Evolutionary conservation across 2,329 filamentous ascomycete genomes (phyloP).

Genomic region (Alternaria angustiovoidea): DNA sequence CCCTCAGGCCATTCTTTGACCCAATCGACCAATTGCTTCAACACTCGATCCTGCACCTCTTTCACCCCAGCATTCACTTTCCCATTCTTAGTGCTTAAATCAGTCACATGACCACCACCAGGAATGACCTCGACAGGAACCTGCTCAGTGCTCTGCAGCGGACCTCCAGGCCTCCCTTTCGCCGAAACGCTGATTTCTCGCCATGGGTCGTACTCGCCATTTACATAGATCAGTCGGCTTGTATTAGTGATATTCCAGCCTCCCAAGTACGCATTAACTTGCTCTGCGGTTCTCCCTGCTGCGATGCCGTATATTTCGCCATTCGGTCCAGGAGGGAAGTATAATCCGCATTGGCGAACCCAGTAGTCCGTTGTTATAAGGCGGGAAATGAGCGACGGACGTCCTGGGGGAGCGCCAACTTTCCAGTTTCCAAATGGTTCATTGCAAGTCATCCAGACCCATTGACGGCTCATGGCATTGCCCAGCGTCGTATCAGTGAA

Average conservation of each 20-base stretch:
- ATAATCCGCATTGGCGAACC: background rate
- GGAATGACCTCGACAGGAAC: background rate
- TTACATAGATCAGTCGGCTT: background rate
- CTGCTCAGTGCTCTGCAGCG: background rate
- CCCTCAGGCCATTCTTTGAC: background rate
- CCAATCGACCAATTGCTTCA: background rate
- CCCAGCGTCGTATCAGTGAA: background rate
- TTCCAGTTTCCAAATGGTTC: constrained; percentile 1
- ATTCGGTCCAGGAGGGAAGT: constrained; percentile 1
- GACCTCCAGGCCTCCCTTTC: background rate
- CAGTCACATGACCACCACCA: background rate
- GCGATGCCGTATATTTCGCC: background rate
- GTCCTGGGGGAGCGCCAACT: background rate
- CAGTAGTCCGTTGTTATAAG: background rate
- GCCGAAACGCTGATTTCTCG: background rate
- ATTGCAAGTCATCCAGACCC: background rate
- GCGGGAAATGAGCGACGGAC: background rate
- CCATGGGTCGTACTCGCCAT: background rate
- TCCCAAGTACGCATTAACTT: background rate
- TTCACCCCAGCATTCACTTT: background rate
- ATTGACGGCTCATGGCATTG: background rate
- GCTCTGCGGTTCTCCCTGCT: background rate
- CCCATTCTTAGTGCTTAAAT: background rate
- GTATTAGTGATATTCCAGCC: background rate
- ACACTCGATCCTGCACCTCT: background rate